Evolutionary conservation across 2,329 filamentous ascomycete species (phyloP).

Genomic region (Coleophoma cylindrospora): DNA sequence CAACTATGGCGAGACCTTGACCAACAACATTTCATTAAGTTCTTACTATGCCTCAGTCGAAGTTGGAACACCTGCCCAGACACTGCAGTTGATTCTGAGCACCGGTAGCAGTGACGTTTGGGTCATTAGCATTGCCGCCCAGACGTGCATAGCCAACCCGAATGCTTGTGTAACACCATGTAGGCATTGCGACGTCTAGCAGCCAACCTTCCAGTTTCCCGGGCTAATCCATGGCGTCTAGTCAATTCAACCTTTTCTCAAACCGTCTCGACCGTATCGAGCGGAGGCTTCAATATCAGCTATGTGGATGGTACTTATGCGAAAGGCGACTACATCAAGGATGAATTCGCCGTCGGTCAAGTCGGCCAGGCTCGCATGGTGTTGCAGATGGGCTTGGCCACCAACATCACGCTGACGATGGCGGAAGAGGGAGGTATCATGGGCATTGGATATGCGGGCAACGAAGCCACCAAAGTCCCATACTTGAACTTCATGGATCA

Average conservation of each 20-base stretch:
- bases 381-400: conserved; percentile 31
- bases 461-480: conserved; percentile 11
- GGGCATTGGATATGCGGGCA: conserved; percentile 32
- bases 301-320: conserved; percentile 32
- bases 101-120: conserved; percentile 58
- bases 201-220: too few species aligned
- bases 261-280: not conserved
- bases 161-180: conserved; percentile 29
- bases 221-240: too few species aligned
- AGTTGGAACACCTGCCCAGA: conserved; percentile 51
- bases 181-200: conserved; percentile 20
- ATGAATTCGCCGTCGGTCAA: conserved; percentile 27
- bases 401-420: conserved; percentile 16
- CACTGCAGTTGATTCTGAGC: conserved; percentile 47
- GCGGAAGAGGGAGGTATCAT: conserved; percentile 23
- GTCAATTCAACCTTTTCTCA: conserved; percentile 27
- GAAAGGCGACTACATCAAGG: conserved; percentile 30
- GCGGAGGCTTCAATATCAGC: conserved; percentile 36
- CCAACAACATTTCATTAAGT: too few species aligned
- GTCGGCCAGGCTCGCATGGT: conserved; percentile 10
- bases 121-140: conserved; percentile 26
- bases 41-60: conserved; percentile 43
- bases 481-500: conserved; percentile 61
- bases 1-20: too few species aligned
- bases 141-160: conserved; percentile 24